phyloP scores from a whole-genome alignment of 2,329 filamentous ascomycete genomes.

The Claviceps arundinis region DNA sequence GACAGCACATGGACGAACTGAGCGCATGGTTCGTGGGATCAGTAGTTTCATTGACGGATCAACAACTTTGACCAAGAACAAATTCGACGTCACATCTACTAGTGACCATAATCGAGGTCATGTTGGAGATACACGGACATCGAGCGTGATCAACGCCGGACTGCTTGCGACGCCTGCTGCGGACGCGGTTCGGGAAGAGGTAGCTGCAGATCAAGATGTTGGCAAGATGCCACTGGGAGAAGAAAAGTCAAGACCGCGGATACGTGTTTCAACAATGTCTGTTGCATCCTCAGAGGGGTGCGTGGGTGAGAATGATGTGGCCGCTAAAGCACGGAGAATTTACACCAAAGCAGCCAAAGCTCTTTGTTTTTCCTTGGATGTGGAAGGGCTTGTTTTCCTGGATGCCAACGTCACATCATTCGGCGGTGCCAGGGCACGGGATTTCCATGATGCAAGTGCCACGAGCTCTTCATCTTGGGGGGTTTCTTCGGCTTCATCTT shows the following conservation, averaged over 20 bases:
- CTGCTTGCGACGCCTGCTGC: neutral
- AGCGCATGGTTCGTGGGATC: slow-evolving; percentile 20
- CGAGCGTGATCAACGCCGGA: neutral
- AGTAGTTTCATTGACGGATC: slow-evolving; percentile 16
- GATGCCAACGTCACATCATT: slow-evolving; percentile 1
- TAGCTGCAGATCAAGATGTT: neutral
- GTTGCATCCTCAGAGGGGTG: neutral
- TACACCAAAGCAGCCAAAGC: slow-evolving; percentile 2
- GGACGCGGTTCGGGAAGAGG: neutral
- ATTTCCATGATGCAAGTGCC: slow-evolving; percentile 16
- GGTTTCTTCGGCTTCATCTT: slow-evolving; percentile 5
- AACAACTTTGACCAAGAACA: neutral
- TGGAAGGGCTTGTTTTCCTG: slow-evolving; percentile 1
- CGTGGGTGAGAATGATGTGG: neutral
- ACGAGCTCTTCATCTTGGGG: slow-evolving; percentile 7
- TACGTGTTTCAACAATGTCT: neutral
- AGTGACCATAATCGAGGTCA: neutral
- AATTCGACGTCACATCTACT: neutral
- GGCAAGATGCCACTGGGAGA: neutral
- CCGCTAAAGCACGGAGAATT: neutral
- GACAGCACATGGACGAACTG: slow-evolving; percentile 13
- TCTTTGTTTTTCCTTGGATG: neutral
- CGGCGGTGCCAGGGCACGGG: neutral
- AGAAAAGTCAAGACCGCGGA: neutral
- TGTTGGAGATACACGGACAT: slow-evolving; percentile 10